Evolutionary conservation across 1,284 basidiomycete genomes (phyloP), one percentile per base, ranked within the genome.

Genomic region (Kwoniella shivajii): DNA sequence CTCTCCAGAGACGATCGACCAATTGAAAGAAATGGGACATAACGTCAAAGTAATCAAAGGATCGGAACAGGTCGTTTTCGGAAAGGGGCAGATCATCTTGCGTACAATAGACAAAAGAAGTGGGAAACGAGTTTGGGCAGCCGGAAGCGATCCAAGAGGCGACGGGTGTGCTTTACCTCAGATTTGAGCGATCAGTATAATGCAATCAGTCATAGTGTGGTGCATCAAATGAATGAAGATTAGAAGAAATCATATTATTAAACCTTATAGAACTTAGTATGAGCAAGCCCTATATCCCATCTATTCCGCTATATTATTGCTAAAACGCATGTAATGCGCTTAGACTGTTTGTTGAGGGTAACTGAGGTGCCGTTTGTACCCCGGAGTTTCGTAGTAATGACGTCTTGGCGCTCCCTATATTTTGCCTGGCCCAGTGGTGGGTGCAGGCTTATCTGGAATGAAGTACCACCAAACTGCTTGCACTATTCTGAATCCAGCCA

Each of bases 21-120:
- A 80, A 66, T 26, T 93, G 33, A 80, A 81, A 86, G 85, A 77
- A 29, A 91, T 95, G 88, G 93, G 93, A 0, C 93, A 97, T 70
- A 85, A 91, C 68, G 86, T 87, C 27, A 83, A 84, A 50, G 60
- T 79, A 2, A 82, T 69, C 37, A 52, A 59, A 37, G 65, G 63
- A 2, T 47, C 54, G 6, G 58, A 65, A 41, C 65, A 64, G 42
- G 45, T 63, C 18, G 57, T 65, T 18, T 67, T 69, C 34, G 65
- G 63, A 11, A 69, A 67, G 50, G 65, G 67, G 11, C 67, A 69
- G 56, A 64, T 61, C 16, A 67, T 67, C 18, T 41, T 67, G 38
- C 37, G 56, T 29, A 63, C 56, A 1, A 50, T 55, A 4, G 67
- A 66, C 44, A 37, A 53, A 39, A 45, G 50, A 31, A 62, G 55